Conservation (phyloP, 306 rosid genomes). For the Urtica urens region DNA sequence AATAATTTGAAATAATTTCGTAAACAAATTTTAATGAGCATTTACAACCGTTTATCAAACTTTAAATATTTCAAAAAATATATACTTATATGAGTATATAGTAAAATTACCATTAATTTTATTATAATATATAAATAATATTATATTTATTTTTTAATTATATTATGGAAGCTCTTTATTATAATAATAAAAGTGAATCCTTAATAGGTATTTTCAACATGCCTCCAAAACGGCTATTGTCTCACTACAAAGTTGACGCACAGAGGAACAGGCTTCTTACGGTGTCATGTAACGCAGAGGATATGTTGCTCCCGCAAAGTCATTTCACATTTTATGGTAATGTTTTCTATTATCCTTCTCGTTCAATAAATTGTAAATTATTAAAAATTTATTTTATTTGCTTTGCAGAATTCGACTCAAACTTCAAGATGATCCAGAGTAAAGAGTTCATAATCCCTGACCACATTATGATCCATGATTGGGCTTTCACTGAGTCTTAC, state of each 20-base stretch:
- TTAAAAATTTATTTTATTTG: background rate
- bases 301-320: conserved; percentile 77
- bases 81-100: no score
- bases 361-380: background rate
- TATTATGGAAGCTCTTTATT: no score
- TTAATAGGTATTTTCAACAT: conserved; percentile 71
- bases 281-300: conserved; percentile 87
- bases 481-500: conserved; percentile 79
- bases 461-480: conserved; percentile 91
- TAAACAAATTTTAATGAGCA: no score
- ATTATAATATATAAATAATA: no score
- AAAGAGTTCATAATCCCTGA: conserved; percentile 59
- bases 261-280: conserved; percentile 42
- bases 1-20: no score
- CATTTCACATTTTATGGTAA: conserved; percentile 64
- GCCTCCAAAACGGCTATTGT: conserved; percentile 80
- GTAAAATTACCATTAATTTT: no score
- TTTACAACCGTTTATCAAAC: no score
- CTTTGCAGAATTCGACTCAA: conserved; percentile 51
- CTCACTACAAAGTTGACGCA: conserved; percentile 76
- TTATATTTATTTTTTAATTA: no score
- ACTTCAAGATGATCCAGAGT: conserved; percentile 42
- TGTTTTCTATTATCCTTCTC: no score
- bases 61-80: no score
- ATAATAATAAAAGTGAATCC: background rate